phyloP scores from a whole-genome alignment of 2,329 filamentous ascomycete species.

The Juglanconis juglandina region DNA sequence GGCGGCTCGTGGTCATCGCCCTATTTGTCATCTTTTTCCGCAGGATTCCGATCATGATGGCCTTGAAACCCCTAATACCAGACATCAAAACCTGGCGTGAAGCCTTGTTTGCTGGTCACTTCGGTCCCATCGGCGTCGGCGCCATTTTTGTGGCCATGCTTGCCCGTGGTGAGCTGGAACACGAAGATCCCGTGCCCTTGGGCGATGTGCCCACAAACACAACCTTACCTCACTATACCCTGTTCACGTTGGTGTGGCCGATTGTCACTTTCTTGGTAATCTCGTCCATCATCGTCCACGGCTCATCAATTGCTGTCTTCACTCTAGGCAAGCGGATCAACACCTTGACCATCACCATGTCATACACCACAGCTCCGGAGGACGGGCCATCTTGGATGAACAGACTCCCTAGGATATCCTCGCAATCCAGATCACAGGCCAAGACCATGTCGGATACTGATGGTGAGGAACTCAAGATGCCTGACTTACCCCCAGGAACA shows the following conservation, averaged over 20 bases:
- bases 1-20: constrained; percentile 91
- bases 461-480: constrained; percentile 59
- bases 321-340: constrained; percentile 98
- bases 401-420: constrained; percentile 69
- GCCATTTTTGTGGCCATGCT: constrained; percentile 94
- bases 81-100: constrained; percentile 98
- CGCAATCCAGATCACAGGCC: constrained; percentile 73
- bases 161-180: constrained; percentile 86
- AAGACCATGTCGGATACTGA: constrained; percentile 79
- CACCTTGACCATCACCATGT: constrained; percentile 90
- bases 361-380: constrained; percentile 86
- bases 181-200: constrained; percentile 69
- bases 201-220: constrained; percentile 53
- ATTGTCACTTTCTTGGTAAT: constrained; percentile 93
- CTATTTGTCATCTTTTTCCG: constrained; percentile 93
- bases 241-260: constrained; percentile 90
- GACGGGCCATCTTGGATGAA: constrained; percentile 95
- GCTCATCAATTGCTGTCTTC: constrained; percentile 97
- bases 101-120: constrained; percentile 93
- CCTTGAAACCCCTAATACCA: constrained; percentile 86
- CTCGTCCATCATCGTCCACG: constrained; percentile 89
- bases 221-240: constrained; percentile 56
- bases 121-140: constrained; percentile 94
- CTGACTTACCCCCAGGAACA: constrained; percentile 63
- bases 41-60: constrained; percentile 90